phyloP scores from a whole-genome alignment of 805 yeast genomes.

The Ogataea nonfermentans region DNA sequence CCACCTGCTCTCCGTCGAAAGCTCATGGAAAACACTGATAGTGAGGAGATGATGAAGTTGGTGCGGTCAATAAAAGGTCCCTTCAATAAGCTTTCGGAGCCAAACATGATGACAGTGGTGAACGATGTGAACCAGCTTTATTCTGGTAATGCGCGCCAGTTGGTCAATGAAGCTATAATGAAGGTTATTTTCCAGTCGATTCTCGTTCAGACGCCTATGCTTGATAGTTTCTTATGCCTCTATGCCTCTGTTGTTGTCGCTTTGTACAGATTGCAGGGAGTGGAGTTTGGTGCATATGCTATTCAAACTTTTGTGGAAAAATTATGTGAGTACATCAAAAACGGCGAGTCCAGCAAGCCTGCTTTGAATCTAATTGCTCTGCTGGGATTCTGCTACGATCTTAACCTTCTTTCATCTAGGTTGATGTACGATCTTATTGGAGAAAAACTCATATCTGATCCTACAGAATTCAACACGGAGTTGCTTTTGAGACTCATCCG shows the following conservation, averaged over 20 bases:
- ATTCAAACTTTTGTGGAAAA: conserved; percentile 77
- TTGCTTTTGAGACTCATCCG: conserved; percentile 68
- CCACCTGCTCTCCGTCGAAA: conserved; percentile 84
- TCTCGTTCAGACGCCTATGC: conserved; percentile 56
- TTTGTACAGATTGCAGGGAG: conserved; percentile 74
- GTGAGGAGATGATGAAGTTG: conserved; percentile 49
- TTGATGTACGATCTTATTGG: conserved; percentile 76
- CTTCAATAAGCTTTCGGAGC: conserved; percentile 84
- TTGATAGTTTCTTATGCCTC: conserved; percentile 75
- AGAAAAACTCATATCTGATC: conserved; percentile 36
- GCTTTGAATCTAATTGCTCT: conserved; percentile 62
- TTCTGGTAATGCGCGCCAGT: conserved; percentile 66
- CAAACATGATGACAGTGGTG: conserved; percentile 70
- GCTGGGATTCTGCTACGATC: conserved; percentile 70
- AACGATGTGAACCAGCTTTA: conserved; percentile 66
- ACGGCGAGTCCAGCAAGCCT: conserved; percentile 33
- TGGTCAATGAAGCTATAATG: conserved; percentile 72
- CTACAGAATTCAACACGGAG: conserved; percentile 74
- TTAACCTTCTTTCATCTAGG: conserved; percentile 71
- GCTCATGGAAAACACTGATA: conserved; percentile 36
- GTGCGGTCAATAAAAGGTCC: conserved; percentile 74
- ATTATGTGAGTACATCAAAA: conserved; percentile 46
- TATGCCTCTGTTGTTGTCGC: conserved; percentile 79
- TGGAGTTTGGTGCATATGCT: conserved; percentile 85
- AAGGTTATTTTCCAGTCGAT: conserved; percentile 63